These are phyloP conservation scores for Blastocystis sp. DNA, from an alignment of 352 stramenopile genomes.

Conservation along the genomic window DNA sequence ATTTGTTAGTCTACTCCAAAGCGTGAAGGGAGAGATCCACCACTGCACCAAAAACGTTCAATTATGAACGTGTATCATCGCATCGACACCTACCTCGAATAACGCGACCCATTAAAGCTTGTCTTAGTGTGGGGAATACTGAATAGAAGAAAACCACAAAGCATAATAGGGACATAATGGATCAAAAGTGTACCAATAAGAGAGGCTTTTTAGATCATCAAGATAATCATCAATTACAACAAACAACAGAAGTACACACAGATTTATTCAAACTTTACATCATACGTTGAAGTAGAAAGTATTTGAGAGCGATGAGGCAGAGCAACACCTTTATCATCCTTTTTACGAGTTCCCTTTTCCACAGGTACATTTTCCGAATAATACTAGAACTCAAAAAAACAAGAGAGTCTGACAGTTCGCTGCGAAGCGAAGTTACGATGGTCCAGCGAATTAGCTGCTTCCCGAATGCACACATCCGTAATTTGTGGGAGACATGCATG, in stretches of 20 bases:
- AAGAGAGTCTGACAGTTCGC: background rate
- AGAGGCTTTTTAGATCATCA: background rate
- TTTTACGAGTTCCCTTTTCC: background rate
- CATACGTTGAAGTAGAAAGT: background rate
- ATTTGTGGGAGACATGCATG: background rate
- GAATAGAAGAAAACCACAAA: background rate
- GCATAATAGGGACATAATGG: background rate
- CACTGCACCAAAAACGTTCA: background rate
- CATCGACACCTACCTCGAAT: slow-evolving; percentile 50
- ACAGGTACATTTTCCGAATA: background rate
- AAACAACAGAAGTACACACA: background rate
- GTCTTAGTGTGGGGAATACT: slow-evolving; percentile 57
- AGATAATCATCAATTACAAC: background rate
- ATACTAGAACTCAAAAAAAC: background rate
- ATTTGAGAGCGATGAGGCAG: slow-evolving; percentile 2
- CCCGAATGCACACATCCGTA: background rate
- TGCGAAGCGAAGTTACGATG: background rate
- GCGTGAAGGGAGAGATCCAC: background rate
- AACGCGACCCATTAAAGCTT: slow-evolving; percentile 56
- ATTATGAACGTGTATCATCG: background rate
- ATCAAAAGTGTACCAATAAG: background rate
- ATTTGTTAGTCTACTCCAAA: background rate
- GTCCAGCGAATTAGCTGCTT: background rate
- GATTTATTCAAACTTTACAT: background rate
- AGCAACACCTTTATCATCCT: slow-evolving; percentile 12